Conservation (phyloP, 352 stramenopile genomes). For the Peronospora farinosa region DNA sequence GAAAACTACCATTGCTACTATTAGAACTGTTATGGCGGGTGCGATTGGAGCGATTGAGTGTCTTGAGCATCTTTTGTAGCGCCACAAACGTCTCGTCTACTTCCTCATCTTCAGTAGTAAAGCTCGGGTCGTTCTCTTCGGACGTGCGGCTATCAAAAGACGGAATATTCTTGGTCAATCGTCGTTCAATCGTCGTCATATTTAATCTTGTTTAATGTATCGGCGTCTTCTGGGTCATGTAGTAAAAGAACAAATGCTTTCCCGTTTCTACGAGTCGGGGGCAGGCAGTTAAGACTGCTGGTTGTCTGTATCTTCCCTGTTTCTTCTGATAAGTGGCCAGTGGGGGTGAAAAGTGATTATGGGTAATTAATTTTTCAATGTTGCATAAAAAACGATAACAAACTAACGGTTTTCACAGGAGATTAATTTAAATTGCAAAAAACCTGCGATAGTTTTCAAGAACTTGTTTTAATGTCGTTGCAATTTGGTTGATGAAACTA, state of each 20-base stretch:
- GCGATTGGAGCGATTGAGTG: slow-evolving; percentile 41
- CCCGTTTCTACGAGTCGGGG: too few species aligned
- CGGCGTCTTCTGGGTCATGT: slow-evolving; percentile 14
- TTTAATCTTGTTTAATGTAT: neutral
- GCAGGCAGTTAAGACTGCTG: too few species aligned
- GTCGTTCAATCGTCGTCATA: slow-evolving; percentile 25
- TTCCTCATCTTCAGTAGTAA: slow-evolving; percentile 57
- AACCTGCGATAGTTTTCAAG: too few species aligned
- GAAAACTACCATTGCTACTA: slow-evolving; percentile 14
- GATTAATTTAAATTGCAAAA: too few species aligned
- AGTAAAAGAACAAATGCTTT: slow-evolving; percentile 9
- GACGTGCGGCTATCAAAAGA: slow-evolving; percentile 31
- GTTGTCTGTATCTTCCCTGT: too few species aligned
- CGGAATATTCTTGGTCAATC: slow-evolving; percentile 48
- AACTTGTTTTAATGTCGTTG: too few species aligned
- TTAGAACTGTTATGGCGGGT: slow-evolving; percentile 8
- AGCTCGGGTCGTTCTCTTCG: slow-evolving; percentile 37
- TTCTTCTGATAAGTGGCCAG: too few species aligned
- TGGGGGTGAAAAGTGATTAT: too few species aligned
- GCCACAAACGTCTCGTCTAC: slow-evolving; percentile 77
- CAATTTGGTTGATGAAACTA: too few species aligned
- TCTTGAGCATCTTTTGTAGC: slow-evolving; percentile 64
- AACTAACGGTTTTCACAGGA: too few species aligned
- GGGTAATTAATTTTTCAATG: too few species aligned
- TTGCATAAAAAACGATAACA: too few species aligned